These are phyloP conservation scores for Effrenium voratum DNA, from an alignment of 73 alveolate species.

Conservation along the genomic window DNA sequence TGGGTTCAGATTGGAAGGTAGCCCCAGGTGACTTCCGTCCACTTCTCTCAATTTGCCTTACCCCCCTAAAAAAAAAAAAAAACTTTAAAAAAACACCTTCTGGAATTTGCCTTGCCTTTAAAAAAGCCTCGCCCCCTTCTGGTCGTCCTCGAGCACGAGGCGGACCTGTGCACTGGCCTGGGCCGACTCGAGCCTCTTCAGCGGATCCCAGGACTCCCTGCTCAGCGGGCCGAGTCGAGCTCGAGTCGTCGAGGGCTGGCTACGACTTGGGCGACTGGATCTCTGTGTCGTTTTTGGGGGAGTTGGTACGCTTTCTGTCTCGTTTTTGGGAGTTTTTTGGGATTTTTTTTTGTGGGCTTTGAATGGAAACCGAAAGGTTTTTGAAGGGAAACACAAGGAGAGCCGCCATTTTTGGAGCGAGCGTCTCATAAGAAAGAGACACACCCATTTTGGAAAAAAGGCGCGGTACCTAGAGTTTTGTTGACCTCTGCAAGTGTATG, in stretches of 20 bases:
- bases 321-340: background rate
- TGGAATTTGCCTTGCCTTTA: too few relatives aligned
- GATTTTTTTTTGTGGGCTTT: background rate
- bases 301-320: background rate
- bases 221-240: background rate
- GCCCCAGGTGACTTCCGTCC: too few relatives aligned
- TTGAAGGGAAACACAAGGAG: background rate
- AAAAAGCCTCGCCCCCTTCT: background rate
- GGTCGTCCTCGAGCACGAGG: background rate
- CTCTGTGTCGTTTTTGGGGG: background rate
- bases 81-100: too few relatives aligned
- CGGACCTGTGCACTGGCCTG: conserved; percentile 54
- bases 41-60: too few relatives aligned
- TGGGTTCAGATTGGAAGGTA: too few relatives aligned
- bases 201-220: conserved; percentile 44
- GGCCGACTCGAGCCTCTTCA: conserved; percentile 35
- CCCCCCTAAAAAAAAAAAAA: too few relatives aligned
- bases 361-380: background rate
- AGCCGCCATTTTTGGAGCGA: background rate
- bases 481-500: too few relatives aligned
- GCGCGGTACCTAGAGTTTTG: too few relatives aligned
- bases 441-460: too few relatives aligned
- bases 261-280: background rate
- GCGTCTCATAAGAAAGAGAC: background rate
- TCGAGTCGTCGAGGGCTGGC: background rate